A percentile compares a stretch with the other conserved stretches of the same genome.
Evolutionary conservation across 75 land plant genomes (phyloP).

Genomic region (Selaginella moellendorffii): DNA sequence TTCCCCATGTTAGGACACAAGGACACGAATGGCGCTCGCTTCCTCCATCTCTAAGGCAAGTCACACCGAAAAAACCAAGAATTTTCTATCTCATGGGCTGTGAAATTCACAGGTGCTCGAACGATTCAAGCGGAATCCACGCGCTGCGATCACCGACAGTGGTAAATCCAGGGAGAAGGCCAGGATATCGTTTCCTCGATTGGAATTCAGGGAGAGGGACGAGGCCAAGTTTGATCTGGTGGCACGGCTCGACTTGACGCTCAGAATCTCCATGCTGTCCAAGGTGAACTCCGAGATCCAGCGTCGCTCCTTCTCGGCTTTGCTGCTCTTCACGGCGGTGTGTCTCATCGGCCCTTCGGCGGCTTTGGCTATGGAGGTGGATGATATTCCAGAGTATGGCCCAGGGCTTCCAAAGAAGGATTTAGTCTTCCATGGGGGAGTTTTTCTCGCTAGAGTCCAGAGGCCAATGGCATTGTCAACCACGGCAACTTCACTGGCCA

Average conservation of each 20-base stretch:
- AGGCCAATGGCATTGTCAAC: too few species aligned
- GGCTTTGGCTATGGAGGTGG: neutral
- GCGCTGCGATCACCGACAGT: neutral
- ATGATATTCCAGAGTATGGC: neutral
- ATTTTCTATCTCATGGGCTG: neutral
- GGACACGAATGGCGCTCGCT: too few species aligned
- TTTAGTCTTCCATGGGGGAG: neutral
- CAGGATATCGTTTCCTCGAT: neutral
- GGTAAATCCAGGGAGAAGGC: neutral
- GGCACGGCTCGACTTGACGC: neutral
- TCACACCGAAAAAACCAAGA: neutral
- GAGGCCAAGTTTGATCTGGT: neutral
- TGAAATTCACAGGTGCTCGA: neutral
- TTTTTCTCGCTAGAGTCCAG: neutral
- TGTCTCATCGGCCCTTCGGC: neutral
- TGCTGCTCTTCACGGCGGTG: neutral
- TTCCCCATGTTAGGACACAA: too few species aligned
- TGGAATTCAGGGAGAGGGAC: too few species aligned
- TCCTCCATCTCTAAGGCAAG: neutral
- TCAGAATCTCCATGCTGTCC: too few species aligned
- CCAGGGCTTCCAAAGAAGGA: neutral
- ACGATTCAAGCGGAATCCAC: neutral
- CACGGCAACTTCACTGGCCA: neutral
- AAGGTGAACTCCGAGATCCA: too few species aligned
- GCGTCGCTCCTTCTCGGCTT: neutral